Conservation (phyloP, 2,329 filamentous ascomycete genomes). For the Cercospora canescens region DNA sequence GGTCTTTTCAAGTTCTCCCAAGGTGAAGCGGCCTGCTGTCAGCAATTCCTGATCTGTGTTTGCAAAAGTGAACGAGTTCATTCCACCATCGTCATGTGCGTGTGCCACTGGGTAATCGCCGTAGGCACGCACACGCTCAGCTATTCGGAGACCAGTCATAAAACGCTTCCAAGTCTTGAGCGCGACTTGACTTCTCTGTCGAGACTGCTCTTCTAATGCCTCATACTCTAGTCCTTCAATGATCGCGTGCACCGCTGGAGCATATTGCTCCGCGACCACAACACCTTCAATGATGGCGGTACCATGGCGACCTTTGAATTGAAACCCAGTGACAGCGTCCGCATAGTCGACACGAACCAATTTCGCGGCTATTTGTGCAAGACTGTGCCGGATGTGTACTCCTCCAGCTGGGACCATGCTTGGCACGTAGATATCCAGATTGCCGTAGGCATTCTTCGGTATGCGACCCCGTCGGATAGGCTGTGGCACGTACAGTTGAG, state of each 20-base stretch:
- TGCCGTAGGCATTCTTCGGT: slow-evolving; percentile 62
- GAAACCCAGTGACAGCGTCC: slow-evolving; percentile 85
- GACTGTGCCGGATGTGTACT: slow-evolving; percentile 56
- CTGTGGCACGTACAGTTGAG: slow-evolving; percentile 72
- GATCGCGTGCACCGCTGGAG: slow-evolving; percentile 70
- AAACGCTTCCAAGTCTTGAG: slow-evolving; percentile 62
- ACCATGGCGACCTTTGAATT: slow-evolving; percentile 81
- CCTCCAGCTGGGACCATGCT: slow-evolving; percentile 64
- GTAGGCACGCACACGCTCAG: slow-evolving; percentile 68
- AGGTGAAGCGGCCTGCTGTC: slow-evolving; percentile 27
- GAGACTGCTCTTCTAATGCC: slow-evolving; percentile 62
- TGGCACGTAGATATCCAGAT: slow-evolving; percentile 63
- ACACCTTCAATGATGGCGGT: slow-evolving; percentile 79
- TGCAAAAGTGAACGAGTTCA: background rate
- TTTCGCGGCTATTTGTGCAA: slow-evolving; percentile 70
- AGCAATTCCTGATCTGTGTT: slow-evolving; percentile 15
- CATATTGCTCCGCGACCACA: slow-evolving; percentile 71
- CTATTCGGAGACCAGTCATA: slow-evolving; percentile 64
- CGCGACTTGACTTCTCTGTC: slow-evolving; percentile 51
- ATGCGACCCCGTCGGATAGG: slow-evolving; percentile 73
- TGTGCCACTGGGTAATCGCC: slow-evolving; percentile 16
- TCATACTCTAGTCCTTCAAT: slow-evolving; percentile 68
- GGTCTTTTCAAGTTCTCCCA: slow-evolving; percentile 19
- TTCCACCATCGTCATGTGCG: slow-evolving; percentile 7
- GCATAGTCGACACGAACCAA: slow-evolving; percentile 81